Base-by-base conservation (phyloP, 2,329 filamentous ascomycete genomes). In the Clarireedia monteithiana region DNA sequence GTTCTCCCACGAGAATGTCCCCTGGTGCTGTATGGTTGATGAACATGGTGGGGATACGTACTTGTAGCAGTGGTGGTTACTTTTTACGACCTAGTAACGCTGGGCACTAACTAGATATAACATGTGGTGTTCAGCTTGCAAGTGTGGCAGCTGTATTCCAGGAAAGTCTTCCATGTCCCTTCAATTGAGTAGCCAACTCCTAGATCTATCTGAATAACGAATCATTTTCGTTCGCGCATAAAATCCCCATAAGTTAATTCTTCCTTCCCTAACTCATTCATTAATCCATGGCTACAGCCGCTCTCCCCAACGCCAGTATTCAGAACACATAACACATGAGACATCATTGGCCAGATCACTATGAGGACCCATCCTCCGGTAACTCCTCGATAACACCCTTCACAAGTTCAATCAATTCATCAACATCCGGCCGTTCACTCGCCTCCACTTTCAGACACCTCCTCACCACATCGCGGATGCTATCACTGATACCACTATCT, bases 371-470 rank as follows among this genome's bases (percentile, higher is more conserved):
- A 66, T 87, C 85, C 55, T 85, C 82, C 0, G 86, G 85, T 61
- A 90, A 69, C 55, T 79, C 75, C 36, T 80, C 77, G 65, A 95
- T 80, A 20, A 89, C 86, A 15, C 76, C 75, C 70, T 91, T 82
- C n/a, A 95, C 84, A 69, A 94, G 80, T 46, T 75, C 73, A 63
- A 95, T 94, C 70, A 96, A 73, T 72, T 94, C 85, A 64, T 90
- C 83, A 58, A 96, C 86, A 71, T 95, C 88, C 15, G 94, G 94
- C 61, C 94, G 77, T 69, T 97, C 92, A 3, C 80, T 81, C 0
- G 92, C 88, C 74, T 99, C 94, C 27, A 97, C 88, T 64, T 77
- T 82, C 67, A 99, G 75, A 72, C 94, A 99, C 68, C 81, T 85
- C 68, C 91, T 79, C 53, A 99, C 92, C 12, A 99, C 82, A 58